phyloP scores from a whole-genome alignment of 1,284 basidiomycete species.

The Ceratobasidium sp. region DNA sequence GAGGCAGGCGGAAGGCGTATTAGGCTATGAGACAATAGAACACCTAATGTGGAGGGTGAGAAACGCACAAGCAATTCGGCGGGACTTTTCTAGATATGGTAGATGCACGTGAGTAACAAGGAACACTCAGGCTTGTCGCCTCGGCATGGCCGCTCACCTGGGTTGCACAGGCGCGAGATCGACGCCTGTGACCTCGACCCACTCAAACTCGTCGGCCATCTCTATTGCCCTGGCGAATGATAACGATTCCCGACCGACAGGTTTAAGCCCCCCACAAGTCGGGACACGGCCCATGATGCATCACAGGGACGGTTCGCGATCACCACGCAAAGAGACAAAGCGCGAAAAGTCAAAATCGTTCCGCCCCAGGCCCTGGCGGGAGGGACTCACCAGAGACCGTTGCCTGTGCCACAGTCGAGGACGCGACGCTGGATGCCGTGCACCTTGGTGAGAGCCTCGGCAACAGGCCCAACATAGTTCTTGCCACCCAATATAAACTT shows the following conservation, averaged over 20 bases:
- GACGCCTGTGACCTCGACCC: conserved; percentile 71
- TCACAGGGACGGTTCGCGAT: conserved; percentile 21
- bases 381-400: conserved; percentile 70
- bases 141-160: conserved; percentile 58
- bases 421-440: conserved; percentile 60
- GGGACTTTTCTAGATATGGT: conserved; percentile 64
- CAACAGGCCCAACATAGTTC: conserved; percentile 71
- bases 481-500: conserved; percentile 71
- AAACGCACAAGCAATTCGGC: conserved; percentile 70
- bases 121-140: conserved; percentile 19
- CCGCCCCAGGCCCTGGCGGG: conserved; percentile 18
- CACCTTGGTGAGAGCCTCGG: conserved; percentile 60
- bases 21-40: conserved; percentile 13
- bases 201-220: conserved; percentile 71
- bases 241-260: conserved; percentile 6
- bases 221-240: conserved; percentile 66
- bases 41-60: neutral
- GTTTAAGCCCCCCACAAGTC: conserved; percentile 6
- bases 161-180: conserved; percentile 77
- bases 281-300: conserved; percentile 22
- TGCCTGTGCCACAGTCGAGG: conserved; percentile 76
- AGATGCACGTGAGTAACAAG: conserved; percentile 47
- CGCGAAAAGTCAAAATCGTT: conserved; percentile 48
- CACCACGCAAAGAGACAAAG: conserved; percentile 42
- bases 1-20: conserved; percentile 8